phyloP scores from a whole-genome alignment of 306 rosid species.

The Delonix regia region DNA sequence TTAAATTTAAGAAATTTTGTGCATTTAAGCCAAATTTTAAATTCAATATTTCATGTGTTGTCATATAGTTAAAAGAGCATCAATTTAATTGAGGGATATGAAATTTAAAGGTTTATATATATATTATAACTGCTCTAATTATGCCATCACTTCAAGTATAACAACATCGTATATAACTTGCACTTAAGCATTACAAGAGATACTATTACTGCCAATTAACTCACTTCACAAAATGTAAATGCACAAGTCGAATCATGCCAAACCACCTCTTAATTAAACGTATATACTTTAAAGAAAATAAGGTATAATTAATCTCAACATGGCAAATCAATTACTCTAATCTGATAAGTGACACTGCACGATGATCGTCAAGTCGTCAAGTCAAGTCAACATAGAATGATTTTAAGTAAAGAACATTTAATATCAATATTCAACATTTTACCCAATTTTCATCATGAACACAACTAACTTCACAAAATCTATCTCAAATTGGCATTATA shows the following conservation, averaged over 20 bases:
- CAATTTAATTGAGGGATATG: no score
- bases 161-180: not conserved
- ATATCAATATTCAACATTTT: not conserved
- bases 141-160: not conserved
- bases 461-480: not conserved
- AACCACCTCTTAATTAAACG: no score
- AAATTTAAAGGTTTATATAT: no score
- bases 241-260: no score
- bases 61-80: no score
- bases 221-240: not conserved
- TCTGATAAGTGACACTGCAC: not conserved
- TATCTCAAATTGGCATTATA: not conserved
- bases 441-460: slow-evolving; percentile 8
- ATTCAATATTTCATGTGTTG: no score
- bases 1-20: no score
- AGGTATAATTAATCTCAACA: not conserved
- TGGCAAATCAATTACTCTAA: not conserved
- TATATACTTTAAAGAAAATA: no score
- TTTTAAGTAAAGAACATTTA: not conserved
- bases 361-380: not conserved
- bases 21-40: no score
- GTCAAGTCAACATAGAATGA: not conserved
- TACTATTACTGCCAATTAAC: not conserved
- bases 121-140: no score
- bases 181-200: no score